Evolutionary conservation across 371 early-diverging fungal genomes (phyloP), one percentile per base, ranked within the genome.

Genomic region (Conidiobolus incongruus): DNA sequence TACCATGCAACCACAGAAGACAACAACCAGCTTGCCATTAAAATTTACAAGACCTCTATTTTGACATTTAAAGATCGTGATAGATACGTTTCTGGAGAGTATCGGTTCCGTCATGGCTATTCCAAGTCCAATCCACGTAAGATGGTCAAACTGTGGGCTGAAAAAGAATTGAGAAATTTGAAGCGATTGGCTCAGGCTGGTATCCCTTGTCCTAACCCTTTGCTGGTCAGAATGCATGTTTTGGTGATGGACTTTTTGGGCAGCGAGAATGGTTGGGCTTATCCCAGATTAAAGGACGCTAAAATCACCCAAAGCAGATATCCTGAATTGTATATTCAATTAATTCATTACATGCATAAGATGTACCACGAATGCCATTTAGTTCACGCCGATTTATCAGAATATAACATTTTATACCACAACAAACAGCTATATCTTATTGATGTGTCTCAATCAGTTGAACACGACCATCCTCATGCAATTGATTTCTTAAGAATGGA

Each of bases 81-180:
- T 64, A 76, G 90, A 15, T 99, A 99, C 57, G 93, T 99, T 7
- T 69, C 84, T 1, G 94, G 98, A 44, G 99, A 99, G 58, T 88
- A 71, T 55, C 74, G 99, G 35, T 99, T 97, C 68, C 67, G 92
- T 32, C 85, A 83, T 52, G 98, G 95, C 22, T 95, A 97, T 60
- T 74, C 69, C 48, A 81, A 85, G 49, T 75, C 78, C 51, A 99
- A 99, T 59, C 94, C 98, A 17, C 68, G 99, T 53, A 98, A 98
- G 65, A 92, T 99, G 86, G 94, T 99, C 47, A 87, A 93, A 64
- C 64, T 95, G 26, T 99, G 99, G 99, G 99, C 99, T 1, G 99
- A 99, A 57, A 99, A 99, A 64, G 99, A 99, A 60, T 90, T 96
- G 78, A 70, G 99, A 47, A 99, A 99, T 56, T 61, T 98, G 54